Base-by-base conservation (phyloP, 805 yeast genomes). In the Metschnikowia borealis region DNA sequence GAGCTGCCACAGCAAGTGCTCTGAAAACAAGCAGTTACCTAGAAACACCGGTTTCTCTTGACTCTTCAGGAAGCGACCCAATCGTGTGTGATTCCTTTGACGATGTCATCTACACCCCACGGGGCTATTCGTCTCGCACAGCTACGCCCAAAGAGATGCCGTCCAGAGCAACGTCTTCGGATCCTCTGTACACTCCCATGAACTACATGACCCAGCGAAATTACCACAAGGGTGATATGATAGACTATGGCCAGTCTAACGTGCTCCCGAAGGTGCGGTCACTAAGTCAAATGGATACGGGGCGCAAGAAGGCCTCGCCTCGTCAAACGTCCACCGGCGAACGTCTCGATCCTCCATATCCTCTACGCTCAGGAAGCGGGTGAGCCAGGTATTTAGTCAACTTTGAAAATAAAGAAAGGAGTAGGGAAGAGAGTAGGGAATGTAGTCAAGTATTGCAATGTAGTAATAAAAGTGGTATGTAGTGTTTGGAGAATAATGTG, bases 241-340 rank as follows among this genome's bases (percentile, higher is more conserved):
- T 36, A 34, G 46, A 44, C 5, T 8, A 3, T 15, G 34, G 46
- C 33, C 32, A 14, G 21, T 6, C 33, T 2, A 31, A 35, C 2
- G 34, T 23, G 7, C 46, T 44, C 11, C 35, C 46, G 3, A 35
- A 44, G 36, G 46, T 44, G 23, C 46, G 46, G 11, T 44, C 46
- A 10, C 23, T 23, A n/a, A 15, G 33, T 8, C 46, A 44, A 8
- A 44, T 44, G 46, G 46, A 43, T n/a, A 11, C 38, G 26, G 29
- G 20, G 29, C 44, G 44, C 38, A 43, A 21, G 20, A 44, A 35
- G 46, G 11, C 26, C 5, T 21, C 21, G 13, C 33, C 38, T 44
- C 39, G 40, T n/a, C 26, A 15, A 17, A 6, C 33, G 4, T 6
- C 39, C 10, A 23, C 13, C 3, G 46, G 46, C 7, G 46, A 36